Conservation (phyloP, 164 flowering plant species). For the Hamamelis virginiana region DNA sequence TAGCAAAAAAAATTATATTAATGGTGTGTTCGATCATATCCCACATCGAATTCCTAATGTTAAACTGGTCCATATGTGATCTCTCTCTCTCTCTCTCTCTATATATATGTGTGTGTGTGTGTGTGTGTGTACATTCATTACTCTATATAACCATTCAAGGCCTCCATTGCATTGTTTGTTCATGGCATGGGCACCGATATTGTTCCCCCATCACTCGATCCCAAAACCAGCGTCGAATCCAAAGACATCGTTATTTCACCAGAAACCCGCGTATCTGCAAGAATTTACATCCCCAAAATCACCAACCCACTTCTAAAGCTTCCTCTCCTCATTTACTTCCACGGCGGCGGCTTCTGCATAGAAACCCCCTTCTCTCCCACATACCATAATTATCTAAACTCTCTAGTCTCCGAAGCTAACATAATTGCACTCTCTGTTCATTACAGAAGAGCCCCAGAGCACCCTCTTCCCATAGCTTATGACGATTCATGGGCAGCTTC, state of each 20-base stretch:
- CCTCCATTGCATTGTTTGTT: too few species aligned
- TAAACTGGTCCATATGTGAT: too few species aligned
- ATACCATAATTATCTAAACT: conserved; percentile 19
- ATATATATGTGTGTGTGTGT: too few species aligned
- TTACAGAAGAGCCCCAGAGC: conserved; percentile 30
- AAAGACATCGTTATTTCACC: background rate
- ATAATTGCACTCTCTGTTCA: conserved; percentile 31
- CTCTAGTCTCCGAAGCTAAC: conserved; percentile 21
- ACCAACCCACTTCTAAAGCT: conserved; percentile 15
- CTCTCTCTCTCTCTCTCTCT: too few species aligned
- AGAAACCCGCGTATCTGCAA: background rate
- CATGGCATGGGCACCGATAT: too few species aligned
- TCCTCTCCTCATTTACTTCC: conserved; percentile 37
- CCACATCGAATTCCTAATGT: too few species aligned
- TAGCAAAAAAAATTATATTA: too few species aligned
- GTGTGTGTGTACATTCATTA: too few species aligned
- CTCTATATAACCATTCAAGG: too few species aligned
- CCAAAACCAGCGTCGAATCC: background rate
- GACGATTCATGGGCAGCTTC: conserved; percentile 25
- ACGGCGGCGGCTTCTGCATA: conserved; percentile 41
- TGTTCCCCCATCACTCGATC: too few species aligned
- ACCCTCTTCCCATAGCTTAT: conserved; percentile 19
- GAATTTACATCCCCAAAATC: background rate
- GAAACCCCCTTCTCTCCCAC: conserved; percentile 25
- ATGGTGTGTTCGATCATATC: too few species aligned